phyloP scores from a whole-genome alignment of 2,329 filamentous ascomycete species.

The Eutypella sp. region DNA sequence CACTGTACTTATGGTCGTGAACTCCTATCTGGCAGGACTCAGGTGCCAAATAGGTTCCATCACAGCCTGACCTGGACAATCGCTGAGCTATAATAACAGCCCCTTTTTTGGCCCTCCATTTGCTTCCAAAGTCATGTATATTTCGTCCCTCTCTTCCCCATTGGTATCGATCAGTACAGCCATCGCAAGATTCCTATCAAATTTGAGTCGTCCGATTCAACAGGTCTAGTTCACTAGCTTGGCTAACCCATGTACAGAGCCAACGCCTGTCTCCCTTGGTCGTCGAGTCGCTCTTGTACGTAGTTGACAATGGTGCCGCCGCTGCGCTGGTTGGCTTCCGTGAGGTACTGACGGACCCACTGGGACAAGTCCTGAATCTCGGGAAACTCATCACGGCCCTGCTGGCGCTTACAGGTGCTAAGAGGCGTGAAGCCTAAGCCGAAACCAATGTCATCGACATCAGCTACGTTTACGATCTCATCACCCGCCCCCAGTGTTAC shows the following conservation, averaged over 20 bases:
- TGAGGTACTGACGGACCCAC: constrained; percentile 79
- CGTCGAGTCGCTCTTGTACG: constrained; percentile 64
- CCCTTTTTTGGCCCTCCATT: too few species aligned
- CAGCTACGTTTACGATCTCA: constrained; percentile 77
- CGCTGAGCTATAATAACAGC: too few species aligned
- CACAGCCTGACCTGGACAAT: too few species aligned
- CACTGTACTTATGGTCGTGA: too few species aligned
- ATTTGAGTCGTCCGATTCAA: too few species aligned
- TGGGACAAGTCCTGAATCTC: constrained; percentile 75
- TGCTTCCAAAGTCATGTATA: too few species aligned
- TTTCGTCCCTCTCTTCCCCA: too few species aligned
- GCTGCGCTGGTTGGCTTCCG: constrained; percentile 70
- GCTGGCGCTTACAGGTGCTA: constrained; percentile 75
- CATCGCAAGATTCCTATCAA: too few species aligned
- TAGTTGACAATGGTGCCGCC: constrained; percentile 66
- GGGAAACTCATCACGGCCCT: constrained; percentile 74
- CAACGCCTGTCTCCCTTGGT: constrained; percentile 52
- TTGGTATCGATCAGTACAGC: too few species aligned
- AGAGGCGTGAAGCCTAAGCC: constrained; percentile 91
- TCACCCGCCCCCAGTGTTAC: constrained; percentile 61
- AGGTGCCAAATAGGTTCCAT: too few species aligned
- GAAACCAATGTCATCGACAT: constrained; percentile 92
- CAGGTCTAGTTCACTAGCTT: background rate
- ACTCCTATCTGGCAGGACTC: too few species aligned
- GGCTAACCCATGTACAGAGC: constrained; percentile 39